Evolutionary conservation across 2,329 filamentous ascomycete species (phyloP).

Genomic region (Trichoderma simmonsii): DNA sequence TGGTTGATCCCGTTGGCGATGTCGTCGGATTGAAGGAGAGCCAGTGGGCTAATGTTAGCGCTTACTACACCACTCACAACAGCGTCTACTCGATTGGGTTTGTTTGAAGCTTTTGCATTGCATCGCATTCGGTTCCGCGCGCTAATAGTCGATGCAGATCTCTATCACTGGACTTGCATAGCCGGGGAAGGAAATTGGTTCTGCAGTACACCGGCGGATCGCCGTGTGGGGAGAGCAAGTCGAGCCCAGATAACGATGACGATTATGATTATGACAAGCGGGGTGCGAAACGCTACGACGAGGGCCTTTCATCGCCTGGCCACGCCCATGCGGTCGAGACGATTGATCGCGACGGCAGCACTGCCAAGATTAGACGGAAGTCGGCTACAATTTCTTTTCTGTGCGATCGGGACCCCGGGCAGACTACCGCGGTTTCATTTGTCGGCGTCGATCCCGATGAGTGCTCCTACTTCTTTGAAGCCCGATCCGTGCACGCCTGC

Average conservation of each 20-base stretch:
- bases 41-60: slow-evolving; percentile 71
- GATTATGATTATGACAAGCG: slow-evolving; percentile 15
- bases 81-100: slow-evolving; percentile 74
- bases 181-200: slow-evolving; percentile 70
- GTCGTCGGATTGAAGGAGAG: slow-evolving; percentile 62
- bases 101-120: slow-evolving; percentile 30
- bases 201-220: slow-evolving; percentile 76
- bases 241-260: slow-evolving; percentile 32
- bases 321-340: slow-evolving; percentile 23
- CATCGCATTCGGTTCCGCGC: neutral
- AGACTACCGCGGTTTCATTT: slow-evolving; percentile 72
- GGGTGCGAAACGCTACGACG: neutral
- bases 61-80: slow-evolving; percentile 66
- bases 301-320: neutral
- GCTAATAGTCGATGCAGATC: slow-evolving; percentile 27
- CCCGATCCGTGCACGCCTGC: slow-evolving; percentile 81
- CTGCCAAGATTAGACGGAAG: slow-evolving; percentile 50
- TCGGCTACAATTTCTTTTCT: slow-evolving; percentile 89
- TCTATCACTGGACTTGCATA: slow-evolving; percentile 51
- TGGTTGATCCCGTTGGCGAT: slow-evolving; percentile 63
- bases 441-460: slow-evolving; percentile 80
- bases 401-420: slow-evolving; percentile 78
- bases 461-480: slow-evolving; percentile 94
- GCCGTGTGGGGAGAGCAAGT: slow-evolving; percentile 56
- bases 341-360: slow-evolving; percentile 32